phyloP scores from a whole-genome alignment of 148 eudicot genomes.

The Bassia scoparia region DNA sequence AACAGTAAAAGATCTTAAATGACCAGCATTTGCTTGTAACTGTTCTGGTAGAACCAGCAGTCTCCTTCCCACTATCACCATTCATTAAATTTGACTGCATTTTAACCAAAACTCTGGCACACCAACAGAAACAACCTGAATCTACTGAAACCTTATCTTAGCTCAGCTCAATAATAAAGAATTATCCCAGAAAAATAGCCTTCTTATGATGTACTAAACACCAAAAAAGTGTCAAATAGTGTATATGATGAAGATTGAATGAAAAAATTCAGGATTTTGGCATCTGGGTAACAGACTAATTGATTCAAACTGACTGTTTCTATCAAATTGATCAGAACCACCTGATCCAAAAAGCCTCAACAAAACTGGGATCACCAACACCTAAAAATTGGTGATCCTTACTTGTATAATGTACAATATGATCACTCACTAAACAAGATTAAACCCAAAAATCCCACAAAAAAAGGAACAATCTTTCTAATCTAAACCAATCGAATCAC shows the following conservation, averaged over 20 bases:
- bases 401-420: background rate
- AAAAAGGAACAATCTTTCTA: background rate
- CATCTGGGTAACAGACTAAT: slow-evolving; percentile 13
- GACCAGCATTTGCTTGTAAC: slow-evolving; percentile 31
- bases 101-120: slow-evolving; percentile 7
- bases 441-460: background rate
- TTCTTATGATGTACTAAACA: slow-evolving; percentile 7
- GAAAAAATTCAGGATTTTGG: background rate
- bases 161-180: background rate
- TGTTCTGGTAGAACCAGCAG: slow-evolving; percentile 11
- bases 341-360: background rate
- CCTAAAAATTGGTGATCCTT: slow-evolving; percentile 17
- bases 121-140: slow-evolving; percentile 1
- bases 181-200: slow-evolving; percentile 3
- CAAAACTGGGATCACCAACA: slow-evolving; percentile 20
- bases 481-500: background rate
- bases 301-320: background rate
- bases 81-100: slow-evolving; percentile 30
- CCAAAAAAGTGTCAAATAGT: slow-evolving; percentile 3
- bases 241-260: slow-evolving; percentile 1
- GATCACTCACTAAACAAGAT: slow-evolving; percentile 5
- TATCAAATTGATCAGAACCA: background rate
- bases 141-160: background rate
- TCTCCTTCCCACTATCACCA: slow-evolving; percentile 32
- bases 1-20: slow-evolving; percentile 32